phyloP scores from a whole-genome alignment of 129 eudicot species.

The Erigeron canadensis region DNA sequence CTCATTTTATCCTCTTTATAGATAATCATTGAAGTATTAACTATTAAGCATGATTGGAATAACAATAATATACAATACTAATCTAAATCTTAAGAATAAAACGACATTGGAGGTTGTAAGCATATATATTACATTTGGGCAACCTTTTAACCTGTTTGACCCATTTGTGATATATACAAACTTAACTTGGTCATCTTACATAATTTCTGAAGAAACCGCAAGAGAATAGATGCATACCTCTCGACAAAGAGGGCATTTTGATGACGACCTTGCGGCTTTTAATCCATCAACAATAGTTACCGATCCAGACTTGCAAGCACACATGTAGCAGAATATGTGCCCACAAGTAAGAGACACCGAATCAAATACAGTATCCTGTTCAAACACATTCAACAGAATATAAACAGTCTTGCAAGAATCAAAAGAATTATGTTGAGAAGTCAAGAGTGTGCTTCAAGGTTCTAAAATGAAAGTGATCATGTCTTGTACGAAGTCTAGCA shows the following conservation, averaged over 20 bases:
- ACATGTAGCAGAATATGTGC: constrained; percentile 83
- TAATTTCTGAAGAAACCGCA: neutral
- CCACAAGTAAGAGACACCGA: constrained; percentile 87
- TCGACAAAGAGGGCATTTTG: constrained; percentile 86
- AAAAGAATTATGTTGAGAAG: neutral
- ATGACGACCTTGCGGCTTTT: constrained; percentile 45
- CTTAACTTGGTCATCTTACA: no score
- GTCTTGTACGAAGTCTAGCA: neutral
- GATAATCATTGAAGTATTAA: no score
- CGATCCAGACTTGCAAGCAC: constrained; percentile 89
- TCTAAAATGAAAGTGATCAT: neutral
- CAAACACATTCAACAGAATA: constrained; percentile 10
- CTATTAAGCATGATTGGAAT: no score
- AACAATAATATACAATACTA: no score
- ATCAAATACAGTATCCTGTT: constrained; percentile 86
- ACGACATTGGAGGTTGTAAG: no score
- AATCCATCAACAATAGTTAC: constrained; percentile 85
- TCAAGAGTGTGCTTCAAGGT: neutral
- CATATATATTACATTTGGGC: no score
- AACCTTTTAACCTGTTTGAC: no score
- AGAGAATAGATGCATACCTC: neutral
- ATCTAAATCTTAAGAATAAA: no score
- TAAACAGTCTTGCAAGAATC: neutral
- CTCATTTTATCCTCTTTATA: no score
- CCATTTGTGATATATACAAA: no score